Percentiles rank a stretch among this genome's conserved stretches.
These are phyloP conservation scores for Kwoniella sp. DNA, from an alignment of 768 basidiomycete species.

Conservation along the genomic window DNA sequence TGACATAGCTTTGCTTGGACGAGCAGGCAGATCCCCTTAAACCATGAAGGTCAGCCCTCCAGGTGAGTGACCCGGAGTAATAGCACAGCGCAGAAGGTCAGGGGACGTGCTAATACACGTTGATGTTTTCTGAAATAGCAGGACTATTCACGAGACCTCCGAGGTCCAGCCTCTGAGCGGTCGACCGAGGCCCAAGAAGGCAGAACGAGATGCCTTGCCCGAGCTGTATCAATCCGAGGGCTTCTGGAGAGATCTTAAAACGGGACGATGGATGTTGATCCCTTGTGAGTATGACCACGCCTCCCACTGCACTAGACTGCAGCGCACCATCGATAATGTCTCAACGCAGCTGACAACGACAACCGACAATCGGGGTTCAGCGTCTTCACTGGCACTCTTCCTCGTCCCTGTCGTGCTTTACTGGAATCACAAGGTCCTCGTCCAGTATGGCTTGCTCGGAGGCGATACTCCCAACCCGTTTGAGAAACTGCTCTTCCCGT, in stretches of 20 bases:
- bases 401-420: constrained; percentile 44
- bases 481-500: constrained; percentile 67
- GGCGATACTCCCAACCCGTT: constrained; percentile 70
- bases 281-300: constrained; percentile 64
- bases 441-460: constrained; percentile 59
- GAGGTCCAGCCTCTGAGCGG: constrained; percentile 33
- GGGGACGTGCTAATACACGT: neutral
- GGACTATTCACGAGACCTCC: constrained; percentile 4
- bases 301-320: neutral
- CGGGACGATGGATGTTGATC: constrained; percentile 71
- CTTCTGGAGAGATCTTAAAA: constrained; percentile 63
- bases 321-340: too few relatives aligned
- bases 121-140: neutral
- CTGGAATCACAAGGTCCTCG: constrained; percentile 37
- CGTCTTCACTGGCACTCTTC: constrained; percentile 45
- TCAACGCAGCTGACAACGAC: neutral
- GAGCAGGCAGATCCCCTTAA: constrained; percentile 38
- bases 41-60: constrained; percentile 19
- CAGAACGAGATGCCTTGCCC: constrained; percentile 22
- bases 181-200: constrained; percentile 13
- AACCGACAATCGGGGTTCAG: constrained; percentile 26
- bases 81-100: neutral
- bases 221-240: constrained; percentile 53
- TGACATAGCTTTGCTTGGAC: neutral
- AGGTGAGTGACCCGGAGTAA: constrained; percentile 15